phyloP scores from a whole-genome alignment of 768 basidiomycete species.

The Chalciporus sphaerocephalus region DNA sequence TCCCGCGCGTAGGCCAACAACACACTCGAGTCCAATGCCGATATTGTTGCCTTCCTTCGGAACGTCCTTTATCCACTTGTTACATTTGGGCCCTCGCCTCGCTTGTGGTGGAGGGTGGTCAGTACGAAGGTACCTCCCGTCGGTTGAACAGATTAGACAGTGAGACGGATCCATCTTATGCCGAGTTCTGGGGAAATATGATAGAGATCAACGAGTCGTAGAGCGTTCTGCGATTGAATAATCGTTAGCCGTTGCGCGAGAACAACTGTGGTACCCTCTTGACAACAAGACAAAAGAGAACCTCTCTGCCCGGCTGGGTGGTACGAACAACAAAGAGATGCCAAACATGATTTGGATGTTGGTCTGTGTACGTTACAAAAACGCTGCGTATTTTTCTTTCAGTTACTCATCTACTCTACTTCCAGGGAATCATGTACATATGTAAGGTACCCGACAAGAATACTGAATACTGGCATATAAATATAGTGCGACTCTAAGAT shows the following conservation, averaged over 20 bases:
- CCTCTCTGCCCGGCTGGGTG: constrained; percentile 58
- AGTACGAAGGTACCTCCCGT: constrained; percentile 52
- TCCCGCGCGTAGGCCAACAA: constrained; percentile 50
- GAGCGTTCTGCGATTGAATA: constrained; percentile 77
- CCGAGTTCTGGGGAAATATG: constrained; percentile 77
- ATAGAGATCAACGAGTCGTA: constrained; percentile 78
- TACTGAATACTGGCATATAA: too few relatives aligned
- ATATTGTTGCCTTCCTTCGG: constrained; percentile 52
- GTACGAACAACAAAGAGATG: constrained; percentile 81
- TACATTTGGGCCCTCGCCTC: constrained; percentile 67
- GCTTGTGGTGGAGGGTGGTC: constrained; percentile 58
- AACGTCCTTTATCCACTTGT: constrained; percentile 63
- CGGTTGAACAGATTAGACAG: constrained; percentile 64
- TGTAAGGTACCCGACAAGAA: too few relatives aligned
- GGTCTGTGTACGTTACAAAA: constrained; percentile 49
- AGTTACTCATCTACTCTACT: too few relatives aligned
- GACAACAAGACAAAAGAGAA: constrained; percentile 43
- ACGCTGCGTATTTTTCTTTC: not conserved
- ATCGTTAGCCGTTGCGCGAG: constrained; percentile 58
- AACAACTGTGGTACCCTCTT: constrained; percentile 63
- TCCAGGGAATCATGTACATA: too few relatives aligned
- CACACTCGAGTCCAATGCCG: constrained; percentile 55
- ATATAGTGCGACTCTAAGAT: too few relatives aligned
- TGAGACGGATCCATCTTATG: constrained; percentile 61
- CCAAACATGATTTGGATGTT: constrained; percentile 82